Conservation (phyloP, 352 stramenopile species). For the Phytophthora aleatoria region DNA sequence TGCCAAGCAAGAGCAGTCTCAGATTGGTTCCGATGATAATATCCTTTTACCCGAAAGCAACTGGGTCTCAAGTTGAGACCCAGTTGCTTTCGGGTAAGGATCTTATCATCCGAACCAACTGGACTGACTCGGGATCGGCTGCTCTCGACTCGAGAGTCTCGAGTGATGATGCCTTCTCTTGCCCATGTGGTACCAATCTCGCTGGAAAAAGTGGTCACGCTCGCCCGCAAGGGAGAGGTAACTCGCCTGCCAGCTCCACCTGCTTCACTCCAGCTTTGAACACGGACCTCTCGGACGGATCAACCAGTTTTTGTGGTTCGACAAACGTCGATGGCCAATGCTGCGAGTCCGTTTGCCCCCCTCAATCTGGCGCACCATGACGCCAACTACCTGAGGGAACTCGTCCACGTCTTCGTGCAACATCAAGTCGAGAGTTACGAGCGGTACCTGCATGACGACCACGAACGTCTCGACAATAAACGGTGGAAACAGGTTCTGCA, state of each 20-base stretch:
- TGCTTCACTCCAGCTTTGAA: slow-evolving; percentile 18
- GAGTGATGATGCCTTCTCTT: slow-evolving; percentile 11
- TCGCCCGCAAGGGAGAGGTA: slow-evolving; percentile 5
- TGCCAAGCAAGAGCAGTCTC: slow-evolving; percentile 3
- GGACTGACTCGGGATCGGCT: slow-evolving; percentile 28
- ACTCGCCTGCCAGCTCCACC: background rate
- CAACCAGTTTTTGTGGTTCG: background rate
- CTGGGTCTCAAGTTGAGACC: background rate
- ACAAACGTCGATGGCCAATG: slow-evolving; percentile 18
- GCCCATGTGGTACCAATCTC: slow-evolving; percentile 24
- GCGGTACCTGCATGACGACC: slow-evolving; percentile 32
- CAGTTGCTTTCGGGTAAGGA: slow-evolving; percentile 23
- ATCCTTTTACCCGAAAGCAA: too few species aligned
- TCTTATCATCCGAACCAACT: slow-evolving; percentile 8
- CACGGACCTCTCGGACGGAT: slow-evolving; percentile 6
- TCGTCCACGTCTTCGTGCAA: slow-evolving; percentile 38
- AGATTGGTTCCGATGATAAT: too few species aligned
- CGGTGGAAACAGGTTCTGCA: slow-evolving; percentile 39
- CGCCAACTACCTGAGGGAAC: slow-evolving; percentile 30
- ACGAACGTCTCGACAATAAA: slow-evolving; percentile 29
- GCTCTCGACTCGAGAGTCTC: background rate
- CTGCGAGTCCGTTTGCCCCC: slow-evolving; percentile 35
- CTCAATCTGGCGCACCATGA: slow-evolving; percentile 29
- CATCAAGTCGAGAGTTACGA: slow-evolving; percentile 38
- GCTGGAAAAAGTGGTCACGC: slow-evolving; percentile 23